Evolutionary conservation across 2,329 filamentous ascomycete species (phyloP), one percentile per base, ranked within the genome.

Genomic region (Fusarium sp.): DNA sequence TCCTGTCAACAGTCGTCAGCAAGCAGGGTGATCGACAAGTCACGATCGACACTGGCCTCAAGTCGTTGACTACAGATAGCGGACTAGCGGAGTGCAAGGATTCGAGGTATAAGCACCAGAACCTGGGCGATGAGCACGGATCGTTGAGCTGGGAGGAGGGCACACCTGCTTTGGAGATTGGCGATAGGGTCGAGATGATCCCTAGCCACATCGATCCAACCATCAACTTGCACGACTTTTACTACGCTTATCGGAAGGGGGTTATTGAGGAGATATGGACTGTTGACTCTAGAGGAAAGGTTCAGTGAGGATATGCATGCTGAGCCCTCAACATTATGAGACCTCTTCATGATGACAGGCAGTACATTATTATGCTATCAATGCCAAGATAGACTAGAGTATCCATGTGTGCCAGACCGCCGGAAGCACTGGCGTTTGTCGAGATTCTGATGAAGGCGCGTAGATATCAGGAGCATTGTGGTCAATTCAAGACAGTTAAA

Each of bases 151-250:
- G 74, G 74, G 57, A 73, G 0, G 71, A 73, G 1, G 66, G 63
- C 0, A 67, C 74, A 1, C 63, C 65, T 0, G 27, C 17, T 1
- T 63, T 76, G 4, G 54, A 58, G 2, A 45, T 76, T 1, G 74
- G 74, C 0, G 74, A 76, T 6, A 60, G 71, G 2, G 38, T 76
- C 3, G 45, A 76, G 6, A 76, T 76, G 74, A 66, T 76, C 11
- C 74, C 74, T 1, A 76, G 74, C 10, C 74, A 76, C 22, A 76
- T 76, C 2, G 74, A 76, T 0, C 74, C 74, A 0, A 76, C 74
- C 4, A 69, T 76, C 2, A 76, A 76, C 25, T 27, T 76, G 6
- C 74, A 76, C 8, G 74, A 76, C 20, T 43, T 64, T 11, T 76
- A 76, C 30, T 76, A 76, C 15, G 74, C 69, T 0, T 45, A 76